Base-by-base conservation (phyloP, 1,284 basidiomycete genomes). In the Sporisorium reilianum region DNA sequence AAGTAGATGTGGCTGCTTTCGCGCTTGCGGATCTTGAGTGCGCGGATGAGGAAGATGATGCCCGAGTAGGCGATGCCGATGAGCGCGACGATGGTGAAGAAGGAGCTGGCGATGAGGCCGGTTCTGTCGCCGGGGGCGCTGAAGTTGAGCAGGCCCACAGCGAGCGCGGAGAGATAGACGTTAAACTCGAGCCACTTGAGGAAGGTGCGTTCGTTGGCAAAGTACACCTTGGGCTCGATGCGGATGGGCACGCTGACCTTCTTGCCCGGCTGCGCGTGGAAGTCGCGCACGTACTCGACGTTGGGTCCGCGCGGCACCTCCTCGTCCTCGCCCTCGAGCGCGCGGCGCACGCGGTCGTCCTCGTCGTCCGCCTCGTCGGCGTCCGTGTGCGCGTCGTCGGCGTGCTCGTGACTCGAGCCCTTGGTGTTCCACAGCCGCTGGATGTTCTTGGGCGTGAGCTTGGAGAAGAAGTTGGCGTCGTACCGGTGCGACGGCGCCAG, bases 201-300 rank as follows among this genome's bases (percentile, higher is more conserved):
- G 53, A 78, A 77, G n/a, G 94, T 95, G 64, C 94, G 88, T 85
- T 97, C 96, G 49, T 93, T 93, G 3, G 96, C 96, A 85, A 98
- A 99, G 84, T 97, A 97, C 8, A 97, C 95, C 87, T 99, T 99
- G 38, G 96, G 96, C 86, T 99, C 96, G 61, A 99, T 89, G 55
- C 96, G 90, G 34, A 99, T 91, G 36, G 96, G 95, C 1, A 99
- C 89, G 1, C 94, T 90, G 64, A 99, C 95, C 74, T 90, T 89
- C 87, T 97, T 98, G 20, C 96, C 96, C 48, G 89, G 87, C 1
- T 92, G 91, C 2, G 95, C 95, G 25, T 85, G 87, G 90, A 94
- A 94, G 65, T 91, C 89, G 65, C 92, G 88, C 50, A 93, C 90
- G 79, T 89, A 88, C 52, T 85, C 85, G 57, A 85, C 85, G 85